Conservation (phyloP, 768 basidiomycete genomes). For the Boletus huronensis region DNA sequence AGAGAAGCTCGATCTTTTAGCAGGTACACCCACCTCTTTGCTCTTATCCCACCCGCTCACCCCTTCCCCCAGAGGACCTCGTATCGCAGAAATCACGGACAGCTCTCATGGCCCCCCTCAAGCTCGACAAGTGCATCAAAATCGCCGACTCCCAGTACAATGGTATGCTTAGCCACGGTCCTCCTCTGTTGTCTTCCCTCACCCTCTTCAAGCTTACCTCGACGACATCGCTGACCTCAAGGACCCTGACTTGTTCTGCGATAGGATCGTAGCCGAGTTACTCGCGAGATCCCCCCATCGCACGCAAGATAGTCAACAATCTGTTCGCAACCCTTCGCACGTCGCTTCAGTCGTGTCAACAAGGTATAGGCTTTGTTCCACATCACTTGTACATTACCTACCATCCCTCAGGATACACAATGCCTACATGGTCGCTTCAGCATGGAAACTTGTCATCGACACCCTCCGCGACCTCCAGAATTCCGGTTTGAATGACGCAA, state of each 20-base stretch:
- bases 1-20: conserved; percentile 77
- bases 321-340: conserved; percentile 41
- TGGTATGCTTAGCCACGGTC: conserved; percentile 40
- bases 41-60: not conserved
- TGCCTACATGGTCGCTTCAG: conserved; percentile 75
- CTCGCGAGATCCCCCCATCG: conserved; percentile 42
- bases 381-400: conserved; percentile 2
- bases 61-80: conserved; percentile 57
- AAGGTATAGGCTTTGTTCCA: conserved; percentile 39
- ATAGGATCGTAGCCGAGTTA: conserved; percentile 55
- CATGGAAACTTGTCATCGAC: conserved; percentile 71
- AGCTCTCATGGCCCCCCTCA: conserved; percentile 63
- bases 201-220: conserved; percentile 48
- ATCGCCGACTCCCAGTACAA: conserved; percentile 73
- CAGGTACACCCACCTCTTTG: conserved; percentile 43
- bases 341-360: conserved; percentile 58
- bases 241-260: conserved; percentile 60
- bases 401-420: conserved; percentile 65
- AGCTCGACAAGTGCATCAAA: conserved; percentile 56
- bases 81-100: conserved; percentile 47
- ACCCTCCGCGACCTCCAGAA: conserved; percentile 53
- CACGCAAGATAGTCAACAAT: conserved; percentile 28
- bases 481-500: conserved; percentile 51
- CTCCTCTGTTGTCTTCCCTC: conserved; percentile 1
- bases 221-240: conserved; percentile 67